Evolutionary conservation across 2,329 filamentous ascomycete species (phyloP), one percentile per base, ranked within the genome.

Genomic region (Colletotrichum coccodes): DNA sequence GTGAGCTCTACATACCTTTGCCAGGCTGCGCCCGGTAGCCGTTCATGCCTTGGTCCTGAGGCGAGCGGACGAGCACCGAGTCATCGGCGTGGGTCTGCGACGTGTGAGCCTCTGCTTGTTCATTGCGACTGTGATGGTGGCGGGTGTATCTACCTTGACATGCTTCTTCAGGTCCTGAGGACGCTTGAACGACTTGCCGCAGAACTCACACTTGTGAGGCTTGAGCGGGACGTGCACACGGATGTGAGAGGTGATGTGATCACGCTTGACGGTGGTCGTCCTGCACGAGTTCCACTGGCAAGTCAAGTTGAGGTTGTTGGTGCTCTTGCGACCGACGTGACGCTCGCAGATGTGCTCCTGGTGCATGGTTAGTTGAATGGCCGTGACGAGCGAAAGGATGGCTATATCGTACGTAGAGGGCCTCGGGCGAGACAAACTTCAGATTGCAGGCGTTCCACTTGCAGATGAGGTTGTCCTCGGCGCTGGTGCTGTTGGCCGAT

Each of bases 91-190:
- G 95, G 5, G 95, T 98, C 90, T 87, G 50, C 2, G 52, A 26
- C 9, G 26, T 64, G 72, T 78, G 64, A 80, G 76, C 36, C 34
- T 61, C 26, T n/a, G n/a, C n/a, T 40, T 47, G 28, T 52, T 52
- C 53, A 34, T 70, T 58, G 14, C 3, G 32, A n/a, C 2, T 8
- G 32, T 47, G 26, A 18, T 2, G 44, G 26, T n/a, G 11, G 44
- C 23, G 30, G 12, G 11, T 3, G 18, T 12, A 59, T 79, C 71
- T 79, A 89, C 86, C 85, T 98, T 99, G 82, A 98, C 94, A 80
- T 99, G 96, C 86, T 99, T 99, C 90, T 99, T 98, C 76, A 99
- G 82, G 85, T 99, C 96, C 84, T 99, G 96, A 3, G 96, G 96
- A 38, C 96, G 93, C 89, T 99, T 99, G 88, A 99, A 99, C 1